A percentile compares a stretch with the other conserved stretches of the same genome.
Conservation (phyloP, 2,329 filamentous ascomycete genomes). For the Herpotrichia juniperi region DNA sequence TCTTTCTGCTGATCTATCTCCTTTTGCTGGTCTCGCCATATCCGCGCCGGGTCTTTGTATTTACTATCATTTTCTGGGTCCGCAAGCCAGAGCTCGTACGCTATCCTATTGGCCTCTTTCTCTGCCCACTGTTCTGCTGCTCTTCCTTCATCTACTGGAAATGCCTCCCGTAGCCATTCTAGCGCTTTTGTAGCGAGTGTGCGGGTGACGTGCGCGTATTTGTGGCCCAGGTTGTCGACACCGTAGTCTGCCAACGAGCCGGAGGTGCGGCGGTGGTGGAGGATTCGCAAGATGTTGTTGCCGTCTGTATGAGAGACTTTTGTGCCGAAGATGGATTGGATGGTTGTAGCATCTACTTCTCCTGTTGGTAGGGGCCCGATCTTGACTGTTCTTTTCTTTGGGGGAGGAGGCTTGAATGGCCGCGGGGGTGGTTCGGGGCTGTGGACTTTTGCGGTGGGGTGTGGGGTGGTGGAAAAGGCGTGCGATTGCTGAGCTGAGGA, state of each 20-base stretch:
- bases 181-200: conserved; percentile 38
- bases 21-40: conserved; percentile 37
- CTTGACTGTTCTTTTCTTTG: conserved; percentile 34
- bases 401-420: conserved; percentile 18
- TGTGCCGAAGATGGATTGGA: conserved; percentile 40
- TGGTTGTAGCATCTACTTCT: conserved; percentile 26
- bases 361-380: conserved; percentile 41
- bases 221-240: conserved; percentile 39
- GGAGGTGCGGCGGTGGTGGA: conserved; percentile 47
- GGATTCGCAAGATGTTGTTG: conserved; percentile 45
- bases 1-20: conserved; percentile 35
- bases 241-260: conserved; percentile 49
- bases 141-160: conserved; percentile 48
- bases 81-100: conserved; percentile 45
- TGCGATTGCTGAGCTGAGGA: conserved; percentile 23
- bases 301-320: conserved; percentile 33
- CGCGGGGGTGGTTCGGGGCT: conserved; percentile 20
- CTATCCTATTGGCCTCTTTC: conserved; percentile 45
- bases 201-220: conserved; percentile 33
- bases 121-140: conserved; percentile 48
- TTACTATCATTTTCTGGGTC: conserved; percentile 46
- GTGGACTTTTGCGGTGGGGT: conserved; percentile 29
- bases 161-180: conserved; percentile 41
- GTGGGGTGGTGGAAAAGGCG: conserved; percentile 30
- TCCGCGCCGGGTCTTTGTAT: conserved; percentile 44